Evolutionary conservation across 352 stramenopile species (phyloP).

Genomic region (Halophytophthora batemanensis): DNA sequence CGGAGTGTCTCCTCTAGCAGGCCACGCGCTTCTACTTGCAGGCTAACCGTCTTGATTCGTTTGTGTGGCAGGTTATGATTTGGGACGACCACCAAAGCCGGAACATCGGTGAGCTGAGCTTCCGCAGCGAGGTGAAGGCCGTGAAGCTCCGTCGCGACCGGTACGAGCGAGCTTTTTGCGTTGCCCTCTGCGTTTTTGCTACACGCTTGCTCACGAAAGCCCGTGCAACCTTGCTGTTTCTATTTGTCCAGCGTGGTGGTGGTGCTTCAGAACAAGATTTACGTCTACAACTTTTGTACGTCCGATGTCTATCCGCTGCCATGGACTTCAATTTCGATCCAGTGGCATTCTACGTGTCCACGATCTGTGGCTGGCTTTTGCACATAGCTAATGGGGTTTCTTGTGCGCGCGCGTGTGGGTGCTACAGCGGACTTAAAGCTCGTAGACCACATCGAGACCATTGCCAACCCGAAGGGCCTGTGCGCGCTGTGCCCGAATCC

Average conservation of each 20-base stretch:
- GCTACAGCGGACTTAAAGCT: conserved; percentile 93
- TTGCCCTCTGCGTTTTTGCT: background rate
- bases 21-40: background rate
- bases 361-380: background rate
- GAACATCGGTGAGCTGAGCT: conserved; percentile 97
- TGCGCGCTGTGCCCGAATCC: conserved; percentile 92
- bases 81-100: conserved; percentile 98
- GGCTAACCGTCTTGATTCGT: background rate
- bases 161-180: conserved; percentile 28
- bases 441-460: conserved; percentile 98
- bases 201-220: background rate
- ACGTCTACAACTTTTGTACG: conserved; percentile 97
- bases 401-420: conserved; percentile 1
- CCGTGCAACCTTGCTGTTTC: background rate
- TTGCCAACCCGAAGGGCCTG: conserved; percentile 96
- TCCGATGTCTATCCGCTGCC: background rate
- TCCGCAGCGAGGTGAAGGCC: conserved; percentile 95
- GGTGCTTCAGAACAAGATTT: conserved; percentile 96
- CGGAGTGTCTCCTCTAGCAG: background rate
- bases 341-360: too few species aligned
- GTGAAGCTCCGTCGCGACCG: conserved; percentile 95
- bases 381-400: conserved; percentile 6
- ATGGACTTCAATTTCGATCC: too few species aligned
- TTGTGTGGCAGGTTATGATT: conserved; percentile 92
- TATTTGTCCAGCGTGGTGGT: conserved; percentile 88